Conservation (phyloP, 2,329 filamentous ascomycete genomes). For the Penicillium griseofulvum region DNA sequence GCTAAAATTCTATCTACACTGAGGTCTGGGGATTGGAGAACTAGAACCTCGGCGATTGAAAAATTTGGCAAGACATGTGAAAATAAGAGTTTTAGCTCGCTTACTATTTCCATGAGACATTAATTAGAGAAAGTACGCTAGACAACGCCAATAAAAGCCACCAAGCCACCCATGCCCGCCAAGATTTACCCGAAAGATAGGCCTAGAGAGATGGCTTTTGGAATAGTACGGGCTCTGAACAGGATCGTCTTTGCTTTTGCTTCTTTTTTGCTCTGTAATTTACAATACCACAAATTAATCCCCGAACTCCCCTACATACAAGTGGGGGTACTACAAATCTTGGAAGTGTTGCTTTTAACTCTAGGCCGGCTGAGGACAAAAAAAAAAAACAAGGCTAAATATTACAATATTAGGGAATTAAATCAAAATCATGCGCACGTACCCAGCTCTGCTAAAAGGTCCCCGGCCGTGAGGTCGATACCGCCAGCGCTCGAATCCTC, state of each 20-base stretch:
- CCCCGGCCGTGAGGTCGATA: constrained; percentile 53
- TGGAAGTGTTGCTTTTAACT: not conserved
- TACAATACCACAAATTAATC: not conserved
- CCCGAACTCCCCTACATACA: not conserved
- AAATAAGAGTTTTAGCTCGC: not conserved
- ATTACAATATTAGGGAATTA: not conserved
- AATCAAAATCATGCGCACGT: not conserved
- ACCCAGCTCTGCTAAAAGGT: constrained; percentile 48
- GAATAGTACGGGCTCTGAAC: not conserved
- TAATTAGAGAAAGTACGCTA: not conserved
- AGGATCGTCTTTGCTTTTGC: not conserved
- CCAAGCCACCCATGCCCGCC: not conserved
- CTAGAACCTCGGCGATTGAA: not conserved
- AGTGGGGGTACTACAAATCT: not conserved
- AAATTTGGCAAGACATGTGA: not conserved
- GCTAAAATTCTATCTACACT: not conserved
- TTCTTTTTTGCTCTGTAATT: not conserved
- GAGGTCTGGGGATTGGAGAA: not conserved
- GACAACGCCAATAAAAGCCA: not conserved
- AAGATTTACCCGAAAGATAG: not conserved
- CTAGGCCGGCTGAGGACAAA: not conserved
- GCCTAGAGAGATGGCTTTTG: not conserved
- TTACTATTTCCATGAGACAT: not conserved
- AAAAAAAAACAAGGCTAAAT: not conserved
- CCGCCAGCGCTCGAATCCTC: constrained; percentile 52